phyloP scores from a whole-genome alignment of 2,329 filamentous ascomycete genomes.

The Neonectria coccinea region DNA sequence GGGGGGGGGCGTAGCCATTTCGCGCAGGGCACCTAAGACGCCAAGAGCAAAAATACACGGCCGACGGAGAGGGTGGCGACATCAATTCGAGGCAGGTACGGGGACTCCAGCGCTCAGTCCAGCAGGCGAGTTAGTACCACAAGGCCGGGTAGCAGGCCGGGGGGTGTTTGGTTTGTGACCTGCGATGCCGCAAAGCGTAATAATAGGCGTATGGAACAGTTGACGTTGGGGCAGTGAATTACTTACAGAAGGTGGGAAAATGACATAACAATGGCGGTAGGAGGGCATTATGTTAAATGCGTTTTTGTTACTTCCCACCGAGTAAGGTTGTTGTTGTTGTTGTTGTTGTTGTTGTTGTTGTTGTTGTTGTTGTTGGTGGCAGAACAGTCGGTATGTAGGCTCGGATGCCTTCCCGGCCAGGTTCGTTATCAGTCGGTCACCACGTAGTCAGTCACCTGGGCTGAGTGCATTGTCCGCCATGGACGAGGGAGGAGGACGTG shows the following conservation, averaged over 20 bases:
- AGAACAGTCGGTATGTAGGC: slow-evolving; percentile 2
- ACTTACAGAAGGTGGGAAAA: neutral
- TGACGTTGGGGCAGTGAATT: neutral
- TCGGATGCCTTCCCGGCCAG: slow-evolving; percentile 26
- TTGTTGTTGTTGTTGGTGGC: slow-evolving; percentile 24
- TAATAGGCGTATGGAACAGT: slow-evolving; percentile 12
- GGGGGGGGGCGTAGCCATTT: slow-evolving; percentile 11
- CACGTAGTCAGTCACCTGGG: slow-evolving; percentile 21
- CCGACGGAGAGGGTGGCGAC: slow-evolving; percentile 17
- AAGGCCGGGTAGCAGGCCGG: slow-evolving; percentile 23
- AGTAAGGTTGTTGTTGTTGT: slow-evolving; percentile 28
- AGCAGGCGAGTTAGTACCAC: slow-evolving; percentile 10
- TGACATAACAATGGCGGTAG: slow-evolving; percentile 2
- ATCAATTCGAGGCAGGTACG: slow-evolving; percentile 18
- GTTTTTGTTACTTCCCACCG: slow-evolving; percentile 3
- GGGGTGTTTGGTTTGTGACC: neutral
- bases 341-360: too few relatives aligned
- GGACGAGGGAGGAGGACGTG: neutral
- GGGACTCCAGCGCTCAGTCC: neutral
- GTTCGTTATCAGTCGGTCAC: slow-evolving; percentile 44
- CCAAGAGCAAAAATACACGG: slow-evolving; percentile 3
- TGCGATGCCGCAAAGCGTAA: slow-evolving; percentile 23
- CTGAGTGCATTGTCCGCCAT: slow-evolving; percentile 16
- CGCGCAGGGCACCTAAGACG: neutral
- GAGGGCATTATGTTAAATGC: neutral